These are phyloP conservation scores for Stephania cephalantha DNA, from an alignment of 164 flowering plant genomes.

Conservation along the genomic window DNA sequence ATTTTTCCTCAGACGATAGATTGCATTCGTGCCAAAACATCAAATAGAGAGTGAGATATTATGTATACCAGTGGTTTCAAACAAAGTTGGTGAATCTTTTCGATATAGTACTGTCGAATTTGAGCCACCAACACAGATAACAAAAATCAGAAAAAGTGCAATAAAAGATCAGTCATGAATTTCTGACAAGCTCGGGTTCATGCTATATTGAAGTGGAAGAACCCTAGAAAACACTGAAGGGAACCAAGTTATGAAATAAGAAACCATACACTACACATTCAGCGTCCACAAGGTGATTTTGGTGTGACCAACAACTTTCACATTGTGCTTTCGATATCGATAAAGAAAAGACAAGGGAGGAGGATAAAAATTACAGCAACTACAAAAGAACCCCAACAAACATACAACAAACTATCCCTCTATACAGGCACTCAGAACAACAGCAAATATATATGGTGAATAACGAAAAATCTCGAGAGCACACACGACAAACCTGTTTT, in stretches of 20 bases:
- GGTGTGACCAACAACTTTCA: not conserved
- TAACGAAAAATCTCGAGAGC: not conserved
- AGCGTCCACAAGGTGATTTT: not conserved
- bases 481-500: conserved; percentile 1
- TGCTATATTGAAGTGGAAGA: too few relatives aligned
- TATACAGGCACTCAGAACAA: not conserved
- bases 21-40: too few relatives aligned
- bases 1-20: too few relatives aligned
- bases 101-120: not conserved
- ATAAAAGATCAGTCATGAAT: not conserved
- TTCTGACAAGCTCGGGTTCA: too few relatives aligned
- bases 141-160: not conserved
- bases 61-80: too few relatives aligned
- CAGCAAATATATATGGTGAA: not conserved
- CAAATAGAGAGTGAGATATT: too few relatives aligned
- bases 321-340: not conserved
- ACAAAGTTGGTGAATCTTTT: too few relatives aligned
- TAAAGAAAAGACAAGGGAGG: not conserved
- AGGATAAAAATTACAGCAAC: not conserved
- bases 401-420: not conserved
- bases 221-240: not conserved
- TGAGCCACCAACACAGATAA: not conserved
- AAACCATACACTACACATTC: not conserved
- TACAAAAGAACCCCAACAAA: not conserved
- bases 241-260: not conserved